phyloP scores from a whole-genome alignment of 2,329 filamentous ascomycete genomes.

The Microsporum canis region DNA sequence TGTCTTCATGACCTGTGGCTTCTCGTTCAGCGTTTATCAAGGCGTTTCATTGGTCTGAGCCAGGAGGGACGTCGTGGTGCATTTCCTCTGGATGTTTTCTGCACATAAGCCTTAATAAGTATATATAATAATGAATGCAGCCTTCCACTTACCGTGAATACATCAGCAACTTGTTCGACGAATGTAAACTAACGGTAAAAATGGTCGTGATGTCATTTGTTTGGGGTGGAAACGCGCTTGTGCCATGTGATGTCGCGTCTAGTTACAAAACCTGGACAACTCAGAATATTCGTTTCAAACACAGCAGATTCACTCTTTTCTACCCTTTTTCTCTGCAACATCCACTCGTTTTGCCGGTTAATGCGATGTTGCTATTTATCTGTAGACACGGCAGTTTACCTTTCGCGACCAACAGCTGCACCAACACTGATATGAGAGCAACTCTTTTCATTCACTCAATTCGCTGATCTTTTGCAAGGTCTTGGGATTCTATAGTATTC shows the following conservation, averaged over 20 bases:
- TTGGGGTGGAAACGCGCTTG: not conserved
- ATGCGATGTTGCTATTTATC: not conserved
- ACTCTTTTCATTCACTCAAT: not conserved
- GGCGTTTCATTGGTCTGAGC: too few species aligned
- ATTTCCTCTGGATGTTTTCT: not conserved
- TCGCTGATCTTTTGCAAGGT: not conserved
- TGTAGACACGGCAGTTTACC: not conserved
- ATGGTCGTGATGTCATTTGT: not conserved
- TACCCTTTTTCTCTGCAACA: not conserved
- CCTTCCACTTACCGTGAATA: not conserved
- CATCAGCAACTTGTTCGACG: not conserved
- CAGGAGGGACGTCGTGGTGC: not conserved
- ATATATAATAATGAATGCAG: not conserved
- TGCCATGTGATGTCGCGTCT: not conserved
- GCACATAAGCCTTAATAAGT: not conserved
- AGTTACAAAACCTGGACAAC: not conserved
- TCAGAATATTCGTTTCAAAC: not conserved
- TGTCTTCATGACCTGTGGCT: not conserved
- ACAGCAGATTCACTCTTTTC: not conserved
- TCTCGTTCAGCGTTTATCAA: not conserved
- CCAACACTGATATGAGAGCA: not conserved
- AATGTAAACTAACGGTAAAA: not conserved
- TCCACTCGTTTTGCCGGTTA: not conserved
- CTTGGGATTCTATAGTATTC: not conserved
- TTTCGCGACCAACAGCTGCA: not conserved